Percentiles rank a stretch among this genome's conserved stretches.
Evolutionary conservation across 495 filamentous ascomycete genomes (phyloP).

Genomic region (Neurospora intermedia): DNA sequence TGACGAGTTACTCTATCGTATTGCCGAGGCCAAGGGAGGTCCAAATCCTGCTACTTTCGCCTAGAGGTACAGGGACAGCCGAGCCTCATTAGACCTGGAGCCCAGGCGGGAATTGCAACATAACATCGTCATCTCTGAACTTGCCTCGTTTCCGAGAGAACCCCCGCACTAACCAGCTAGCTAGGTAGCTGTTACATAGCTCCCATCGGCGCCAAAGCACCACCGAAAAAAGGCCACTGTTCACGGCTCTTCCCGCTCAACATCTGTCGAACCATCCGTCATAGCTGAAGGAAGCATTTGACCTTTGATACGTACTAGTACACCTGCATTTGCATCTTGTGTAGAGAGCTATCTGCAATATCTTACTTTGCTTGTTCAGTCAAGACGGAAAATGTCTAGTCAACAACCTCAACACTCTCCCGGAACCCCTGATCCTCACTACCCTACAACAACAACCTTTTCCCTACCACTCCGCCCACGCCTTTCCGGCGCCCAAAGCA

Average conservation of each 20-base stretch:
- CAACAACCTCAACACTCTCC: not conserved
- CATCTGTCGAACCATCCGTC: not conserved
- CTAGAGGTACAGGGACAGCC: not conserved
- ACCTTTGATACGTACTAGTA: not conserved
- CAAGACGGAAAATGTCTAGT: not conserved
- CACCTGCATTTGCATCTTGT: not conserved
- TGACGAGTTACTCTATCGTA: not conserved
- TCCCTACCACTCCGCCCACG: conserved; percentile 13
- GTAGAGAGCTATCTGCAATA: not conserved
- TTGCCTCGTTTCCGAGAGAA: not conserved
- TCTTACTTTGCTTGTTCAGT: not conserved
- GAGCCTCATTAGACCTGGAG: not conserved
- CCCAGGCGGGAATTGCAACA: not conserved
- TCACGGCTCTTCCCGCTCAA: not conserved
- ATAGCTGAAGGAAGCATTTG: too few species aligned
- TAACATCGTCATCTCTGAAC: not conserved
- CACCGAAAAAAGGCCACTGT: not conserved
- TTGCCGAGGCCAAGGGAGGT: not conserved
- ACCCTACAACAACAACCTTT: not conserved
- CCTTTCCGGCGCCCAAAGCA: not conserved
- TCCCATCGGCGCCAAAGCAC: not conserved
- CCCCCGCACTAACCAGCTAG: not conserved
- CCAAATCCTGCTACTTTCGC: not conserved
- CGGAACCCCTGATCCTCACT: not conserved
- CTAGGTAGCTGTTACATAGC: too few species aligned